These are phyloP conservation scores for Vigna hirtella DNA, from an alignment of 306 rosid species.

Conservation along the genomic window DNA sequence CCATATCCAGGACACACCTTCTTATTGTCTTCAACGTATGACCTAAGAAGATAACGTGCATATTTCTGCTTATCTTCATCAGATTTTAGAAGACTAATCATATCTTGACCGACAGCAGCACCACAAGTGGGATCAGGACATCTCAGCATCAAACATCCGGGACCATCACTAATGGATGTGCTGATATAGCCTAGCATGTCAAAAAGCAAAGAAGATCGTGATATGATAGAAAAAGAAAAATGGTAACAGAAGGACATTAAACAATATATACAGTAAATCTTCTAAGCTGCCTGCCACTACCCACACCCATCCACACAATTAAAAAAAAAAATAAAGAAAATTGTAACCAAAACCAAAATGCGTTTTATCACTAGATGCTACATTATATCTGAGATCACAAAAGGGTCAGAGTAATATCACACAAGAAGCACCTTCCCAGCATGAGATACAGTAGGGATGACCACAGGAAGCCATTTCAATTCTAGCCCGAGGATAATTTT, in stretches of 20 bases:
- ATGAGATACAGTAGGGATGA: conserved; percentile 74
- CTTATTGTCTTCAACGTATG: conserved; percentile 77
- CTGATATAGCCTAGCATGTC: conserved; percentile 59
- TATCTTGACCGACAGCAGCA: conserved; percentile 77
- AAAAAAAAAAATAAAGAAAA: background rate
- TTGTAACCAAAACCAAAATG: conserved; percentile 27
- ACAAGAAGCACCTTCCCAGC: conserved; percentile 66
- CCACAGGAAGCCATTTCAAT: conserved; percentile 74
- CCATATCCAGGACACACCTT: conserved; percentile 53
- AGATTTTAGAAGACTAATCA: conserved; percentile 58
- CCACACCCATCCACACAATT: background rate
- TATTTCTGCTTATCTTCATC: conserved; percentile 65
- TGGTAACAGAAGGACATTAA: background rate
- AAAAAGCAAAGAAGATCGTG: conserved; percentile 27
- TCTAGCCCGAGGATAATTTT: conserved; percentile 52
- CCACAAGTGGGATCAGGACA: conserved; percentile 84
- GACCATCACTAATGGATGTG: conserved; percentile 78
- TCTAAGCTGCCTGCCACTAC: conserved; percentile 1
- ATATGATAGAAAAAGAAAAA: conserved; percentile 23
- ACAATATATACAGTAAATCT: conserved; percentile 28
- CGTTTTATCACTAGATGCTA: conserved; percentile 22
- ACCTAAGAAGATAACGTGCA: conserved; percentile 71
- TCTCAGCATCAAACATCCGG: conserved; percentile 80
- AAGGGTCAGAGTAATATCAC: conserved; percentile 29
- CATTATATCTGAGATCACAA: conserved; percentile 19